These are phyloP conservation scores for Penicillium sp. DNA, from an alignment of 2,329 filamentous ascomycete species.

Conservation along the genomic window DNA sequence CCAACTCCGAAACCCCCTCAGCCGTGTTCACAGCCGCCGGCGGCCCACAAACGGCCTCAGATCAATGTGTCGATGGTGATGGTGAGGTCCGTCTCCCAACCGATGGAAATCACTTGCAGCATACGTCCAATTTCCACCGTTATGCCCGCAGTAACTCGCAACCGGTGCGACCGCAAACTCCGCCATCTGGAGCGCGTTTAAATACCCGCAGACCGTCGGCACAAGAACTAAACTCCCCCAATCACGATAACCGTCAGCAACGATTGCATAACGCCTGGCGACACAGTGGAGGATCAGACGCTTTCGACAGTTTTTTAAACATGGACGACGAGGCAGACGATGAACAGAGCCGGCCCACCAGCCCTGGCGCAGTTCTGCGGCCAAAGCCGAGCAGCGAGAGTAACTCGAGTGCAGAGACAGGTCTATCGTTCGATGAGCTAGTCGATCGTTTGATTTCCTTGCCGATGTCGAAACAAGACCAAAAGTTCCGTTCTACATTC, in stretches of 20 bases:
- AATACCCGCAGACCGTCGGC: constrained; percentile 33
- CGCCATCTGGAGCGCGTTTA: constrained; percentile 37
- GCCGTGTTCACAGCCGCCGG: constrained; percentile 51
- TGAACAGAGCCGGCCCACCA: constrained; percentile 25
- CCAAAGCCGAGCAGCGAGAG: constrained; percentile 33
- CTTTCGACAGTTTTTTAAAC: constrained; percentile 43
- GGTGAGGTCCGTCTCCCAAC: constrained; percentile 31
- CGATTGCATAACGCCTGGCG: constrained; percentile 39
- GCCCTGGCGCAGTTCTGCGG: constrained; percentile 30
- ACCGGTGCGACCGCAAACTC: constrained; percentile 49
- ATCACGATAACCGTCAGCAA: constrained; percentile 33
- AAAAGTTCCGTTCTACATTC: constrained; percentile 85
- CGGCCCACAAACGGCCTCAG: constrained; percentile 34
- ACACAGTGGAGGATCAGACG: constrained; percentile 41
- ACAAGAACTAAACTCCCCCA: constrained; percentile 30
- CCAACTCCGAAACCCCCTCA: constrained; percentile 65
- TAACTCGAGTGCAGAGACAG: constrained; percentile 35
- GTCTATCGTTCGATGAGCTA: constrained; percentile 60
- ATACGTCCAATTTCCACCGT: constrained; percentile 36
- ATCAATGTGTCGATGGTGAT: constrained; percentile 38
- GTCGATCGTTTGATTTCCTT: constrained; percentile 83
- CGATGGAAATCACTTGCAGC: constrained; percentile 35
- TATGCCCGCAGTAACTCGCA: constrained; percentile 51
- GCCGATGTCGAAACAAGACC: constrained; percentile 80
- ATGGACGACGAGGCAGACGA: constrained; percentile 45